Evolutionary conservation across 805 yeast species (phyloP), one percentile per base, ranked within the genome.

Genomic region (Pichia ethanolica): DNA sequence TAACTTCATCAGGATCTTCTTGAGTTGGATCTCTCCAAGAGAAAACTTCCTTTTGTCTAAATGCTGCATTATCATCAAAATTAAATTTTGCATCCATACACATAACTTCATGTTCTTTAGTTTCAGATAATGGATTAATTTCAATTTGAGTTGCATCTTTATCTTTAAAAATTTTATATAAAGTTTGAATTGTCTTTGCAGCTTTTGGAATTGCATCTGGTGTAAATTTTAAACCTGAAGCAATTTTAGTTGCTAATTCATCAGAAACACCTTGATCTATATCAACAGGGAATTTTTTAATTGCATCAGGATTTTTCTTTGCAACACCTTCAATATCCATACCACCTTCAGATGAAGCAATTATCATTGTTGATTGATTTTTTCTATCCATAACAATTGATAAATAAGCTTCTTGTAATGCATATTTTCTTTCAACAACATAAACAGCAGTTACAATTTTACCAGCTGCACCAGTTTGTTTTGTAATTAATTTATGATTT

Each of bases 321-420:
- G 99, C 99, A 60, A 93, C 98, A 69, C 96, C 96, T 78, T 93
- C 99, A 65, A 93, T 93, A 74, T 93, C 97, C 96, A 93, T 90
- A 77, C 99, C 99, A 75, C 99, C 99, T 74, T 93, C 93, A 56
- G 95, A 76, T 35, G 97, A 89, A 45, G 97, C 97, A 56, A 93
- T 96, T 65, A 93, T 86, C 73, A 93, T 77, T 53, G 98, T 96
- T 59, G 79, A 75, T 72, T 90, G 95, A 58, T 84, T 79, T 59
- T 82, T 79, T 75, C 99, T 89, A 78, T 93, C 98, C 86, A 90
- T 80, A 60, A 93, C 78, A 59, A 93, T 89, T 55, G 97, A 95
- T 59, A 93, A 72, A 73, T 93, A 93, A 51, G 97, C 95, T 76
- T 93, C 99, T 60, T 95, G 89, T 62, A 83, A 77, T 52, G 93